These are phyloP conservation scores for Cordia subcordata DNA, from an alignment of 257 asterid species.

Conservation along the genomic window DNA sequence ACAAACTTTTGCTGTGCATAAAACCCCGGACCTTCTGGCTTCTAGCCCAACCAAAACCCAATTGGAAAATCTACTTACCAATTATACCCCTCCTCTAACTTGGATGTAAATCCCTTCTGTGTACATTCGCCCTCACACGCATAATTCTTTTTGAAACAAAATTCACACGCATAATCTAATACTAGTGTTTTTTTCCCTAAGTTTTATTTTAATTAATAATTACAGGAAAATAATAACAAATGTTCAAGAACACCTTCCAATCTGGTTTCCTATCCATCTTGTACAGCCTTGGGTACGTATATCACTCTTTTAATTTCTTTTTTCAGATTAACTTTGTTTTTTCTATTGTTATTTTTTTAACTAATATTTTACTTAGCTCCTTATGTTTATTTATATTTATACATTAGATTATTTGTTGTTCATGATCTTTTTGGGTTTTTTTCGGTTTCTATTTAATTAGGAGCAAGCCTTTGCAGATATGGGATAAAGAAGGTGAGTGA, in stretches of 20 bases:
- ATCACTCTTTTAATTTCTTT: neutral
- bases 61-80: too few relatives aligned
- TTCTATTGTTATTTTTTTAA: neutral
- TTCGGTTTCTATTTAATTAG: slow-evolving; percentile 26
- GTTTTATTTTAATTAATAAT: too few relatives aligned
- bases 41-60: too few relatives aligned
- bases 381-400: neutral
- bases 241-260: slow-evolving; percentile 96
- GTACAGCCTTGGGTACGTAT: slow-evolving; percentile 84
- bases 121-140: too few relatives aligned
- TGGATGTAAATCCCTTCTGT: too few relatives aligned
- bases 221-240: slow-evolving; percentile 4
- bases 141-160: too few relatives aligned
- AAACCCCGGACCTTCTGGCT: too few relatives aligned
- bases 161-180: too few relatives aligned
- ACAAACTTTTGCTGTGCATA: too few relatives aligned
- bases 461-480: slow-evolving; percentile 98
- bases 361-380: neutral
- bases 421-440: neutral
- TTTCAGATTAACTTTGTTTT: too few relatives aligned
- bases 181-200: too few relatives aligned
- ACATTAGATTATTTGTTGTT: neutral
- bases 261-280: slow-evolving; percentile 91
- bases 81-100: too few relatives aligned
- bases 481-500: slow-evolving; percentile 86